Percentiles rank a stretch among this genome's conserved stretches.
Conservation (phyloP, 331 rosid species). For the Quercus tomentella region DNA sequence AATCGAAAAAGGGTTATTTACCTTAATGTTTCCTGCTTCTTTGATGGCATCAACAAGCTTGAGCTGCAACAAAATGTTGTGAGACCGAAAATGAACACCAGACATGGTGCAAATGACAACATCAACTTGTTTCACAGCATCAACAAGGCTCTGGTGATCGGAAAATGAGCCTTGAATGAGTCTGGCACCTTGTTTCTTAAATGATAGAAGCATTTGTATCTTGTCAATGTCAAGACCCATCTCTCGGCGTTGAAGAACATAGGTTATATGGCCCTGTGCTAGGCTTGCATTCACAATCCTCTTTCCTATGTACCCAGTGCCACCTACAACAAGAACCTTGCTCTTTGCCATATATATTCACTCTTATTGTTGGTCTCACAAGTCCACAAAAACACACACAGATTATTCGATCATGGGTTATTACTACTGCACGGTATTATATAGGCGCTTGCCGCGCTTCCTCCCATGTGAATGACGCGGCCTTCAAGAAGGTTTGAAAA, state of each 20-base stretch:
- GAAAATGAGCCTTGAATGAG: slow-evolving; percentile 69
- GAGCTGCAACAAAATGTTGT: slow-evolving; percentile 65
- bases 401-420: too few species aligned
- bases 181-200: slow-evolving; percentile 66
- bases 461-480: too few species aligned
- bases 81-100: slow-evolving; percentile 72
- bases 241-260: slow-evolving; percentile 64
- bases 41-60: slow-evolving; percentile 77
- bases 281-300: slow-evolving; percentile 69
- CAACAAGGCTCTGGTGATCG: slow-evolving; percentile 55
- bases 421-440: too few species aligned
- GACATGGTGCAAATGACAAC: slow-evolving; percentile 79
- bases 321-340: slow-evolving; percentile 85
- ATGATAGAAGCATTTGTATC: slow-evolving; percentile 53
- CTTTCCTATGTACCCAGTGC: slow-evolving; percentile 75
- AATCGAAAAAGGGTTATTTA: neutral
- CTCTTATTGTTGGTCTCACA: too few species aligned
- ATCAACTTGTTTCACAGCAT: slow-evolving; percentile 64
- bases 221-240: slow-evolving; percentile 68
- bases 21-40: slow-evolving; percentile 78
- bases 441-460: too few species aligned
- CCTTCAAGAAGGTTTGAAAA: too few species aligned
- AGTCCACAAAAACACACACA: too few species aligned
- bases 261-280: slow-evolving; percentile 63
- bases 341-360: slow-evolving; percentile 43